phyloP scores from a whole-genome alignment of 495 filamentous ascomycete genomes.

The Penicillium pulvis region DNA sequence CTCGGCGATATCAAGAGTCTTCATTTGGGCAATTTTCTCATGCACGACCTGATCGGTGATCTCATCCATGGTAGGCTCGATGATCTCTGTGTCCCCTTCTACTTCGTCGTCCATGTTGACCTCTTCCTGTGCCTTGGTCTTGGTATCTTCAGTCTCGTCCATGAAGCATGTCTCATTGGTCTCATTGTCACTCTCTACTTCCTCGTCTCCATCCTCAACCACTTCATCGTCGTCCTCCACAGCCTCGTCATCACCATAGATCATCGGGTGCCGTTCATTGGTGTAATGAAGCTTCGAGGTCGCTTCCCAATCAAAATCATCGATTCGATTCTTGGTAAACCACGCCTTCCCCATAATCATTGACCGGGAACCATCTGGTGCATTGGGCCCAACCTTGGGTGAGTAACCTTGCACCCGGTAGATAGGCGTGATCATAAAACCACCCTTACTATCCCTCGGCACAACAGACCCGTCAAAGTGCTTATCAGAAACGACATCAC shows the following conservation, averaged over 20 bases:
- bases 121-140: neutral
- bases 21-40: neutral
- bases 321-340: neutral
- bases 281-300: neutral
- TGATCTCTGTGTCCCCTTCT: neutral
- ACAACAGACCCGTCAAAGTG: constrained; percentile 14
- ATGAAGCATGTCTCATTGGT: neutral
- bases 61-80: neutral
- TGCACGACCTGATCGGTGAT: neutral
- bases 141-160: neutral
- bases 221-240: neutral
- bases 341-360: neutral
- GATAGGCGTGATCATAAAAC: constrained; percentile 9
- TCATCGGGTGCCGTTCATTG: neutral
- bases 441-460: neutral
- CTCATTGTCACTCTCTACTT: neutral
- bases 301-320: neutral
- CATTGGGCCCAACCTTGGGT: constrained; percentile 14
- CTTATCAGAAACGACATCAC: constrained; percentile 15
- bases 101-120: neutral
- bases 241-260: neutral
- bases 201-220: neutral
- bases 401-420: constrained; percentile 16
- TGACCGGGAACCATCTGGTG: neutral
- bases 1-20: neutral